Evolutionary conservation across 2,329 filamentous ascomycete species (phyloP), one percentile per base, ranked within the genome.

Genomic region (Lecanicillium sp.): DNA sequence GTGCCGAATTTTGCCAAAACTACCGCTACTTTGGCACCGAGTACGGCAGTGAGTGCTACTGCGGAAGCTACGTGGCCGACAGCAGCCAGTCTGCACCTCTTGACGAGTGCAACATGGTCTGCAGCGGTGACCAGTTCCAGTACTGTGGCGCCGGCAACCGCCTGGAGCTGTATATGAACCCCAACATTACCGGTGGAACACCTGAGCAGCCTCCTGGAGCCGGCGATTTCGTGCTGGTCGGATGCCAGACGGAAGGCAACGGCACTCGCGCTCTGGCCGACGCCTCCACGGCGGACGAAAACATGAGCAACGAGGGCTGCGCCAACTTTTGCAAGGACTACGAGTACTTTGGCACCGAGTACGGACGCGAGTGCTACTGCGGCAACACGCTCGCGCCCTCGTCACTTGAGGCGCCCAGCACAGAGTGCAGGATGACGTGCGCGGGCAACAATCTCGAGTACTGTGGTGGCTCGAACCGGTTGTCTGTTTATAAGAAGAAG

Each of bases 11-110:
- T 46, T 67, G 64, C 43, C 47, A 50, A 6, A 48, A 48, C 6
- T 68, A 55, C 48, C 56, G 54, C 36, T 66, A 63, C 49, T 67
- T 67, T 37, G 63, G 64, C 13, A 59, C 61, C 11, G 59, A 65
- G 47, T 65, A 61, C 45, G 52, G 55, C 38, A 46, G 41, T 30
- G 61, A 65, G 43, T 65, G 62, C 52, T 66, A 61, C 52, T 62
- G 60, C 41, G 59, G 59, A 29, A 55, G 56, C 49, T 50, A 45
- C 31, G 46, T 62, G 10, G 48, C 49, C 15, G 37, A 41, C 7
- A 49, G 46, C 39, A 58, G 52, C 42, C 37, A 44, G 15, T 41
- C 46, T 5, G 58, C 58, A 8, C 47, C 50, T 14, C 30, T 57
- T 19, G 44, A 44, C 9, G 58, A 62, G n/a, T 63, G 60, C 45